phyloP scores from a whole-genome alignment of 169 alveolate genomes.

The Plasmodium reichenowi region DNA sequence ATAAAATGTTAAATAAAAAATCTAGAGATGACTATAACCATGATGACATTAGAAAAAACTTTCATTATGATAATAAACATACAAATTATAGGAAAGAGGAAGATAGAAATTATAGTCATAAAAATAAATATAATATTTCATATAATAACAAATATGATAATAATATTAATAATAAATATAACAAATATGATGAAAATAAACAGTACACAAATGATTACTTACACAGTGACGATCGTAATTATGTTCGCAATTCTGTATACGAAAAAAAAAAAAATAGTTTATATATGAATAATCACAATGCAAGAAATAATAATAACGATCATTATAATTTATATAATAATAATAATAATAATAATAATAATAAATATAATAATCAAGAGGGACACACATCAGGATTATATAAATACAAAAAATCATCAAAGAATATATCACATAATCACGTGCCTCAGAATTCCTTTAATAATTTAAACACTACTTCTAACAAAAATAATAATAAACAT shows the following conservation, averaged over 20 bases:
- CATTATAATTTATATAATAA: too few species aligned
- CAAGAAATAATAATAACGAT: slow-evolving; percentile 11
- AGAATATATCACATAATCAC: too few species aligned
- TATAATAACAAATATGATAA: slow-evolving; percentile 1
- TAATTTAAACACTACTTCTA: too few species aligned
- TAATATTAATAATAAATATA: neutral
- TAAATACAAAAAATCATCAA: too few species aligned
- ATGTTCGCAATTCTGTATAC: slow-evolving; percentile 29
- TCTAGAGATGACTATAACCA: slow-evolving; percentile 1
- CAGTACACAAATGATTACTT: neutral
- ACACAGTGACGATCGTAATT: slow-evolving; percentile 34
- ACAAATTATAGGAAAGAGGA: neutral
- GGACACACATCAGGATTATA: too few species aligned
- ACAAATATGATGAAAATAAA: slow-evolving; percentile 3
- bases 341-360: too few species aligned
- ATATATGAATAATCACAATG: slow-evolving; percentile 23
- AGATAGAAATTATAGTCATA: neutral
- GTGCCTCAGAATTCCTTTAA: too few species aligned
- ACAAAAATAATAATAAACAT: too few species aligned
- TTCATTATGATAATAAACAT: neutral
- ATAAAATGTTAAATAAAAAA: slow-evolving; percentile 4
- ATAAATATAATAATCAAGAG: too few species aligned
- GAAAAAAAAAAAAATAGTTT: slow-evolving; percentile 52
- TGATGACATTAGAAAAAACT: neutral
- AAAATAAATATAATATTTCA: slow-evolving; percentile 10